Conservation (phyloP, 2,329 filamentous ascomycete genomes). For the Esteya vermicola region DNA sequence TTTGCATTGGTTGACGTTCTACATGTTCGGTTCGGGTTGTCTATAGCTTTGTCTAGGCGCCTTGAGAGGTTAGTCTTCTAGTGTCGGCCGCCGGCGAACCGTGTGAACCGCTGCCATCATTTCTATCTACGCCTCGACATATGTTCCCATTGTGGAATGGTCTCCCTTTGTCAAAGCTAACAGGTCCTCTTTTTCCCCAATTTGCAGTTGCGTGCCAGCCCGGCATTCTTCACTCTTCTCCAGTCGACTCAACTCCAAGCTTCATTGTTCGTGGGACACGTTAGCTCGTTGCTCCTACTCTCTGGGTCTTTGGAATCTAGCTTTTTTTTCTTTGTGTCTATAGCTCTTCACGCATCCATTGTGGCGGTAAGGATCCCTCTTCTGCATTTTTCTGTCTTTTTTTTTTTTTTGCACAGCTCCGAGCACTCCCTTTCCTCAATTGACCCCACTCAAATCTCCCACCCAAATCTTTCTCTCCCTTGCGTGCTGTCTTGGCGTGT, state of each 20-base stretch:
- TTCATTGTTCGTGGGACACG: conserved; percentile 41
- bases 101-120: not conserved
- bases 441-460: too few relatives aligned
- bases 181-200: too few relatives aligned
- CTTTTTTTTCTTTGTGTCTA: conserved; percentile 23
- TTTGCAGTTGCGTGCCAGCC: conserved; percentile 27
- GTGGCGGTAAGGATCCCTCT: conserved; percentile 35
- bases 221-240: conserved; percentile 20
- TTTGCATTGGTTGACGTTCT: too few relatives aligned
- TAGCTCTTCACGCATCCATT: conserved; percentile 14
- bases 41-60: not conserved
- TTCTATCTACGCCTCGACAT: not conserved
- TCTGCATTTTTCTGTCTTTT: not conserved
- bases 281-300: conserved; percentile 49
- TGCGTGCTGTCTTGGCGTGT: not conserved
- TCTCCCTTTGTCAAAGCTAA: conserved; percentile 1
- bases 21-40: too few relatives aligned
- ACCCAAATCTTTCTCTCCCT: not conserved
- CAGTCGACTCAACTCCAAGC: conserved; percentile 20
- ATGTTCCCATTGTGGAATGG: not conserved
- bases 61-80: not conserved
- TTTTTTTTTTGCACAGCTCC: not conserved
- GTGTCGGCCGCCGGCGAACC: not conserved
- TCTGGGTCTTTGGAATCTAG: conserved; percentile 30
- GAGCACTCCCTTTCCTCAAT: not conserved